phyloP scores from a whole-genome alignment of 805 yeast species.

The Monosporozyma aerobia region DNA sequence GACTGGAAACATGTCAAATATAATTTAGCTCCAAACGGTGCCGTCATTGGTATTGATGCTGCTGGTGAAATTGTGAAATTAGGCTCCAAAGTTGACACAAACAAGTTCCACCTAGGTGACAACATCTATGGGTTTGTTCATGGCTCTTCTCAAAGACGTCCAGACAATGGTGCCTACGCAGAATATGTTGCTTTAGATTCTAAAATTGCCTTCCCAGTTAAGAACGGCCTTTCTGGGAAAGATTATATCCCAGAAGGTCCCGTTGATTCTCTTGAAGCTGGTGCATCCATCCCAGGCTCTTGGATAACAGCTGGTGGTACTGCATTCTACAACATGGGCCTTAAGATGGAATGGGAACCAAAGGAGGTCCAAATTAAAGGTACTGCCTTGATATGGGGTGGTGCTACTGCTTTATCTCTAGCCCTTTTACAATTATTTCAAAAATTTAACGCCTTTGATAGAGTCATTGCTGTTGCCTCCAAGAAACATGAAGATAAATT shows the following conservation, averaged over 20 bases:
- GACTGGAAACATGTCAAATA: slow-evolving; percentile 52
- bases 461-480: slow-evolving; percentile 41
- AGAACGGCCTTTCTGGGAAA: slow-evolving; percentile 4
- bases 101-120: slow-evolving; percentile 43
- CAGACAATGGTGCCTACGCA: slow-evolving; percentile 48
- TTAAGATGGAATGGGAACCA: slow-evolving; percentile 16
- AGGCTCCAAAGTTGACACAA: slow-evolving; percentile 32
- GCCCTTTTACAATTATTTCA: slow-evolving; percentile 49
- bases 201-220: slow-evolving; percentile 11
- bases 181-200: slow-evolving; percentile 39
- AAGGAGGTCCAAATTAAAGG: slow-evolving; percentile 24
- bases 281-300: slow-evolving; percentile 48
- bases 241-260: slow-evolving; percentile 17
- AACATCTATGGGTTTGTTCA: slow-evolving; percentile 41
- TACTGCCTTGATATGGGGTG: slow-evolving; percentile 50
- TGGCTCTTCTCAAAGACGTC: slow-evolving; percentile 37
- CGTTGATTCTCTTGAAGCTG: slow-evolving; percentile 48
- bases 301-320: slow-evolving; percentile 40
- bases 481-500: slow-evolving; percentile 33
- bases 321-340: slow-evolving; percentile 21
- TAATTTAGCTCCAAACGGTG: slow-evolving; percentile 36
- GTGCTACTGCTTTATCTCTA: slow-evolving; percentile 53
- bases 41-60: slow-evolving; percentile 49
- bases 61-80: slow-evolving; percentile 47
- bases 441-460: slow-evolving; percentile 31